phyloP scores from a whole-genome alignment of 352 stramenopile species.

The Phytophthora vignae region DNA sequence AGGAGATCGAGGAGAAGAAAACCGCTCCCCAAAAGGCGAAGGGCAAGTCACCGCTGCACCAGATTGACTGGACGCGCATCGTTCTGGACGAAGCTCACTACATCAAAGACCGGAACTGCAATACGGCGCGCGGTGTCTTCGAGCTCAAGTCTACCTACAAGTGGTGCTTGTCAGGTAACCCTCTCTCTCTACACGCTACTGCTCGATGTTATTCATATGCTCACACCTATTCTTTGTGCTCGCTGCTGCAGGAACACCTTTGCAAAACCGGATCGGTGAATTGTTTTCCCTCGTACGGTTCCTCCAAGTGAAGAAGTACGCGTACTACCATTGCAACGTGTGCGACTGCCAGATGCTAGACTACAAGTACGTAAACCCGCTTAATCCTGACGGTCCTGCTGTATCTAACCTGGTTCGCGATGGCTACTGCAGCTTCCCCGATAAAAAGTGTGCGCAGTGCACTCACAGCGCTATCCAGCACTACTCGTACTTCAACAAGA shows the following conservation, averaged over 20 bases:
- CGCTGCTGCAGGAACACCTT: constrained; percentile 75
- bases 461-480: constrained; percentile 95
- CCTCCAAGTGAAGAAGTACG: constrained; percentile 96
- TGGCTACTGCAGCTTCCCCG: constrained; percentile 56
- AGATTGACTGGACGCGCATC: constrained; percentile 97
- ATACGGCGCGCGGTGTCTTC: constrained; percentile 98
- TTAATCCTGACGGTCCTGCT: neutral
- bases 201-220: neutral
- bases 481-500: constrained; percentile 98
- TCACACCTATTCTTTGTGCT: neutral
- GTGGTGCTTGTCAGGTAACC: constrained; percentile 97
- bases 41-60: constrained; percentile 89
- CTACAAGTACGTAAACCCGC: constrained; percentile 85
- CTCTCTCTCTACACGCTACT: neutral
- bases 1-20: constrained; percentile 41
- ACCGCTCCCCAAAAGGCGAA: constrained; percentile 39
- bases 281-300: constrained; percentile 99
- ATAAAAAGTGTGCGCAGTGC: constrained; percentile 92
- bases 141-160: constrained; percentile 96
- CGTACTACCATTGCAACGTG: constrained; percentile 97
- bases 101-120: constrained; percentile 94
- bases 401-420: constrained; percentile 20
- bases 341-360: constrained; percentile 97
- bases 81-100: constrained; percentile 97
- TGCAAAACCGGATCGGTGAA: constrained; percentile 95